Base-by-base conservation (phyloP, 2,329 filamentous ascomycete genomes). In the Colletotrichum incanum region DNA sequence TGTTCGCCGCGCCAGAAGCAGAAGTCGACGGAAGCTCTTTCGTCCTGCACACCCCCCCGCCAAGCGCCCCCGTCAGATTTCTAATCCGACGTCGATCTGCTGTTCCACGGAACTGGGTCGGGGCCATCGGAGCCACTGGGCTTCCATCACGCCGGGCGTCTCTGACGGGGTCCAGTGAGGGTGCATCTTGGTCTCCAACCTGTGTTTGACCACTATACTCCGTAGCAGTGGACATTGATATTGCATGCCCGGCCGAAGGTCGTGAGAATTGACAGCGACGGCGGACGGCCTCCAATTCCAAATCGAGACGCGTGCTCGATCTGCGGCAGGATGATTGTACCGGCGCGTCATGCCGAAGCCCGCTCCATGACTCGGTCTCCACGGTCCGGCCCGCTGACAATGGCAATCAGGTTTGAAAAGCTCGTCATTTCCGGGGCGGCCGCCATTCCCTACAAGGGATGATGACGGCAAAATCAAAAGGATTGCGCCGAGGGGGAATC, bases 401-500 rank as follows among this genome's bases (percentile, higher is more conserved):
- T 11, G 31, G 31, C 6, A 12, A 26, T 37, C 20, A 14, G 9
- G 23, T 6, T 1, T 14, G 1, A n/a, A 59, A 4, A 45, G 23
- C 3, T 20, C 6, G 23, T 37, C 20, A n/a, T 34, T 28, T 1
- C 37, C 50, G 50, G 7, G 14, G 26, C 18, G 1, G 3, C 39
- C 39, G 20, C 9, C n/a, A 14, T 23, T 9, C 28, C 11, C 11
- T 1, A 3, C 28, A 1, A 18, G 34, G 5, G 16, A 26, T 2
- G 26, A 37, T 2, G 5, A 41, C 14, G n/a, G 23, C 11, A 39
- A 50, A 39, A 20, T 8, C 34, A 55, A 45, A 64, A 55, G 2
- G 2, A 26, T 3, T 64, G 61, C 61, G 61, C 49, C 61, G 61
- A 64, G 61, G 49, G 61, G 61, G 61, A 64, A 64, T 64, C 49